Conservation (phyloP, 2,329 filamentous ascomycete genomes). For the Botrytis cinerea region DNA sequence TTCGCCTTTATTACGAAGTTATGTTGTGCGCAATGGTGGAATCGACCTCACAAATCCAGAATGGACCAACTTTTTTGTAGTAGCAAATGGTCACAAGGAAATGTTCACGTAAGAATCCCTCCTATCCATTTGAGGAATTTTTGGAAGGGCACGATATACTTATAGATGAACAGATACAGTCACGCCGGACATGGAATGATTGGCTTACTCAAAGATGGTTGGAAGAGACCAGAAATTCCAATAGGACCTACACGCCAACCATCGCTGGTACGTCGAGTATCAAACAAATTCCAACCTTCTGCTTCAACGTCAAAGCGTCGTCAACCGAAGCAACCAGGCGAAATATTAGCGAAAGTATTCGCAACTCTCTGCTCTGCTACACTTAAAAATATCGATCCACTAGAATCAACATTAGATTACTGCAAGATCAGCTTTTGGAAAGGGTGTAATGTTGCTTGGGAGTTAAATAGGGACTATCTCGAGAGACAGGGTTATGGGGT, state of each 20-base stretch:
- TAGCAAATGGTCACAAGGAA: neutral
- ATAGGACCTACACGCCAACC: neutral
- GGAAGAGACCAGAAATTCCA: neutral
- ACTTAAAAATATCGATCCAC: neutral
- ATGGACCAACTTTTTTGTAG: neutral
- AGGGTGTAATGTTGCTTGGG: neutral
- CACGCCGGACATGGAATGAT: neutral
- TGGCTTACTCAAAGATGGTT: neutral
- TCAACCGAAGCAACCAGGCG: neutral
- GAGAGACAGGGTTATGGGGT: neutral
- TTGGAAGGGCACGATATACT: neutral
- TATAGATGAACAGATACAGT: neutral
- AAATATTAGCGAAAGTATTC: neutral
- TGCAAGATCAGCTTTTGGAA: neutral
- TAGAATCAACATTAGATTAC: neutral
- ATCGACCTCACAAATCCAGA: neutral
- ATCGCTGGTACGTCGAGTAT: neutral
- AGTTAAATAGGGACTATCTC: neutral
- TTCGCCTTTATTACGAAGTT: neutral
- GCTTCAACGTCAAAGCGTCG: neutral
- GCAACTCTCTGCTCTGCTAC: neutral
- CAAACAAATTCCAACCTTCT: neutral
- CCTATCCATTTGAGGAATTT: too few species aligned
- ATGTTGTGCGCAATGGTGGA: neutral
- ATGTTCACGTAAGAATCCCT: neutral